These are phyloP conservation scores for Bombardia bombarda DNA, from an alignment of 495 filamentous ascomycete species.

Conservation along the genomic window DNA sequence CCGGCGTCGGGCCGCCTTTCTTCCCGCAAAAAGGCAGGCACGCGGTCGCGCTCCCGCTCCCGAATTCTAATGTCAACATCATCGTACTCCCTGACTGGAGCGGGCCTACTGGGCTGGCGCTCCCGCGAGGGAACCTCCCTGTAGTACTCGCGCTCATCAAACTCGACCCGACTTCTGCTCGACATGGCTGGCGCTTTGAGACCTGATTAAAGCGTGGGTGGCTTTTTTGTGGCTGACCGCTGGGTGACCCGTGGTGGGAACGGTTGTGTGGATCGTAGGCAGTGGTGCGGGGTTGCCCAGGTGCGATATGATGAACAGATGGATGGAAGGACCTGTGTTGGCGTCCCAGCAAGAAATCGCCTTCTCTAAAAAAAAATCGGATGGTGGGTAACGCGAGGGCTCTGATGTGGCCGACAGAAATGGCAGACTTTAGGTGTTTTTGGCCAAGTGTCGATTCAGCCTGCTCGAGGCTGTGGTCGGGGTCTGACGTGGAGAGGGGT, in stretches of 20 bases:
- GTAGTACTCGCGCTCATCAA: constrained; percentile 35
- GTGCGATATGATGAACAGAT: no score
- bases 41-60: constrained; percentile 27
- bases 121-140: constrained; percentile 18
- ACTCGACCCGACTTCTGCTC: constrained; percentile 28
- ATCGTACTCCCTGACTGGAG: constrained; percentile 28
- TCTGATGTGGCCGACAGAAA: background rate
- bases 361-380: no score
- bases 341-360: no score
- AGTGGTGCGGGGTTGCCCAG: no score
- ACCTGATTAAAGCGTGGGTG: background rate
- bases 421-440: background rate
- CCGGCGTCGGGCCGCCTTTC: constrained; percentile 28
- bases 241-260: constrained; percentile 7
- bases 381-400: background rate
- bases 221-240: constrained; percentile 2
- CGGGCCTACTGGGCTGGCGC: constrained; percentile 15
- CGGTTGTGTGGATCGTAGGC: no score
- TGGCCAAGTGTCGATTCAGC: background rate
- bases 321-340: no score
- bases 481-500: background rate
- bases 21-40: constrained; percentile 36
- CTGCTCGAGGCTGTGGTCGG: constrained; percentile 9
- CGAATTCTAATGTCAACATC: constrained; percentile 26
- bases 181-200: constrained; percentile 13